These are phyloP conservation scores for Candida wancherniae DNA, from an alignment of 805 yeast genomes.

Conservation along the genomic window DNA sequence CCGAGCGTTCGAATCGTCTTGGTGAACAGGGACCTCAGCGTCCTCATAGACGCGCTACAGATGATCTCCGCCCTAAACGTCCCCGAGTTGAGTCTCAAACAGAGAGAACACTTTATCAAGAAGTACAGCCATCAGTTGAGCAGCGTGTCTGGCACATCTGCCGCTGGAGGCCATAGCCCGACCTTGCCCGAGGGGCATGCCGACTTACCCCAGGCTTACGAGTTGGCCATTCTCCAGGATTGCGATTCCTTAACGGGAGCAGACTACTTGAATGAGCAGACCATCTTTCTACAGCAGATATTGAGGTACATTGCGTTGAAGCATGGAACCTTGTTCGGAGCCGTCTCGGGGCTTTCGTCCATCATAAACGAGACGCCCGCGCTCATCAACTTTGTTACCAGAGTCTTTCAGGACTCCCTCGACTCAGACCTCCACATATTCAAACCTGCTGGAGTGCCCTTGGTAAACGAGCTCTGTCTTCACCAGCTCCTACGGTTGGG, in stretches of 20 bases:
- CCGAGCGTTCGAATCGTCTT: constrained; percentile 8
- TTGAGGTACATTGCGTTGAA: constrained; percentile 29
- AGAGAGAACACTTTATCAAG: constrained; percentile 2
- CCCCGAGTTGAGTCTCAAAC: background rate
- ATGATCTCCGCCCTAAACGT: constrained; percentile 2
- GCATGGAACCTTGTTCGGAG: constrained; percentile 25
- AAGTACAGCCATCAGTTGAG: constrained; percentile 7
- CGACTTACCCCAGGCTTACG: constrained; percentile 21
- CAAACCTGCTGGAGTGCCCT: constrained; percentile 5
- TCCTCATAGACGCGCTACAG: constrained; percentile 8
- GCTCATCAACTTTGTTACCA: constrained; percentile 5
- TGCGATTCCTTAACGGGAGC: constrained; percentile 9
- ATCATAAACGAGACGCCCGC: constrained; percentile 12
- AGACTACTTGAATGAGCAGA: constrained; percentile 18
- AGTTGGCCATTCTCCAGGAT: constrained; percentile 17
- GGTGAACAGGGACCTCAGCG: constrained; percentile 7
- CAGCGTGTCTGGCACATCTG: constrained; percentile 3
- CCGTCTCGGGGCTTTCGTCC: constrained; percentile 15
- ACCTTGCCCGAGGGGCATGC: constrained; percentile 19
- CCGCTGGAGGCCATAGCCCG: constrained; percentile 2
- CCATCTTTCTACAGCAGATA: constrained; percentile 31
- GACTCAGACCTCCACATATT: constrained; percentile 5
- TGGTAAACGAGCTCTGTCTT: constrained; percentile 4
- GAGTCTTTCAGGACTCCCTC: constrained; percentile 1
- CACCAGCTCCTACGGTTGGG: constrained; percentile 41